Conservation (phyloP, 208 protist species). For the Wallacemonas sp. region DNA sequence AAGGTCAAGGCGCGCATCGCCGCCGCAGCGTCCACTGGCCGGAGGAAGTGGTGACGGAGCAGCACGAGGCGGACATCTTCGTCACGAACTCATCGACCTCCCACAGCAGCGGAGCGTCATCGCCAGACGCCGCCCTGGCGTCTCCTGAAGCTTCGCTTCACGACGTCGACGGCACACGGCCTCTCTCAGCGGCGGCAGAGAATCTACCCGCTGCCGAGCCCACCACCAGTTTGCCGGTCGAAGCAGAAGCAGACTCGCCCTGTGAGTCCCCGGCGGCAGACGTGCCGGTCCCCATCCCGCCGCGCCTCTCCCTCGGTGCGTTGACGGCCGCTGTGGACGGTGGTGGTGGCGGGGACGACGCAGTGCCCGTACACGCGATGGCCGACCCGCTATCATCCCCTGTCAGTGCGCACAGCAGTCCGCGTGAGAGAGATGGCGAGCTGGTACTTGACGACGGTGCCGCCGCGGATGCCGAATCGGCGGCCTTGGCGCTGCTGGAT, state of each 20-base stretch:
- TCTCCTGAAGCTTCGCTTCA: no score
- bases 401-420: not conserved
- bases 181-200: no score
- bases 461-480: not conserved
- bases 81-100: not conserved
- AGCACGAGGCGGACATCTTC: not conserved
- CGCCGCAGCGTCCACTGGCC: constrained; percentile 6
- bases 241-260: not conserved
- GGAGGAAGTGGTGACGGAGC: not conserved
- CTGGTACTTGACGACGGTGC: not conserved
- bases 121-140: not conserved
- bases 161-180: no score
- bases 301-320: not conserved
- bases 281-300: not conserved
- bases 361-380: no score
- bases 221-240: no score
- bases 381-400: no score
- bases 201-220: no score
- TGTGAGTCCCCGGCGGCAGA: not conserved
- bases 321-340: not conserved
- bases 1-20: no score
- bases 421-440: constrained; percentile 3
- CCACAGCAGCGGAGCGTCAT: not conserved
- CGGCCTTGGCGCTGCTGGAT: constrained; percentile 16
- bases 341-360: not conserved